Percentiles rank a stretch among this genome's conserved stretches.
Conservation (phyloP, 768 basidiomycete genomes). For the Pulveroboletus sp. region DNA sequence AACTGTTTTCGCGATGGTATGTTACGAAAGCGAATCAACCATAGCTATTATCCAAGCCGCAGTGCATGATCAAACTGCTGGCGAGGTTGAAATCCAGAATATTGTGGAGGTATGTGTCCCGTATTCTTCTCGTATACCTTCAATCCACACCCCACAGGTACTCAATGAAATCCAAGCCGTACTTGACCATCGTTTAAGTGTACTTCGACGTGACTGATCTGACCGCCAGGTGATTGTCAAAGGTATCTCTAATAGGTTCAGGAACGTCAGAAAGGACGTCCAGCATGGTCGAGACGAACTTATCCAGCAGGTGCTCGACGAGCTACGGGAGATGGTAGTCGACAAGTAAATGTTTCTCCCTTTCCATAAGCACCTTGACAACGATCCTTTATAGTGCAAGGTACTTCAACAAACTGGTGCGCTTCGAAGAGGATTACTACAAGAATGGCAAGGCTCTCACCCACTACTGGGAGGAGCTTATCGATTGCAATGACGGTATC, state of each 20-base stretch:
- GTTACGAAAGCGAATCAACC: not conserved
- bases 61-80: not conserved
- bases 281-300: slow-evolving; percentile 44
- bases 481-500: slow-evolving; percentile 38
- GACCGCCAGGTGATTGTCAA: slow-evolving; percentile 43
- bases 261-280: slow-evolving; percentile 44
- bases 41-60: not conserved
- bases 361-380: slow-evolving; percentile 4
- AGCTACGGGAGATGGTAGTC: slow-evolving; percentile 41
- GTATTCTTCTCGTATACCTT: not conserved
- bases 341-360: slow-evolving; percentile 20
- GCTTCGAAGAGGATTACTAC: slow-evolving; percentile 55
- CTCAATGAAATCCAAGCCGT: slow-evolving; percentile 51
- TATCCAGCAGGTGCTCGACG: slow-evolving; percentile 42
- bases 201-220: slow-evolving; percentile 14
- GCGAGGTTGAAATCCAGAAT: slow-evolving; percentile 23
- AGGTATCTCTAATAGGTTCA: slow-evolving; percentile 48
- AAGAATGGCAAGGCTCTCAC: slow-evolving; percentile 39
- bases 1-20: not conserved
- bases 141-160: slow-evolving; percentile 32
- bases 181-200: not conserved
- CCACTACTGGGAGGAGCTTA: slow-evolving; percentile 40
- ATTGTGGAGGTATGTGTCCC: slow-evolving; percentile 43
- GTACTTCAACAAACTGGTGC: slow-evolving; percentile 53
- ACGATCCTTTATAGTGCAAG: slow-evolving; percentile 34